These are phyloP conservation scores for Iodosphaeria phyllophila DNA, from an alignment of 2,329 filamentous ascomycete species.

Conservation along the genomic window DNA sequence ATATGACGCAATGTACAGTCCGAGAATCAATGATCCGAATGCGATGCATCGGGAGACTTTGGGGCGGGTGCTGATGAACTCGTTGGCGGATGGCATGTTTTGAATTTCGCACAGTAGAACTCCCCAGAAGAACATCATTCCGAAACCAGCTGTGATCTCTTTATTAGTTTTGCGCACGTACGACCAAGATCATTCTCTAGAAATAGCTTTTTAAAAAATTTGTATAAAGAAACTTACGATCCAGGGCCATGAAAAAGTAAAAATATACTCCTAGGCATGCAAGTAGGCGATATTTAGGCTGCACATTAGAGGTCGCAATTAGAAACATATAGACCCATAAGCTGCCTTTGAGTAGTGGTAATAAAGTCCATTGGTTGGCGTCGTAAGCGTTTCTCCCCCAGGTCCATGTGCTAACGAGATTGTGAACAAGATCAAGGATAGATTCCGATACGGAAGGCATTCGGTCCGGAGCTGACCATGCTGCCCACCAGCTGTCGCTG, in stretches of 20 bases:
- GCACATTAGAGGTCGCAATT: slow-evolving; percentile 28
- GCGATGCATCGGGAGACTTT: slow-evolving; percentile 24
- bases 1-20: slow-evolving; percentile 39
- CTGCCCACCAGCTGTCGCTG: slow-evolving; percentile 41
- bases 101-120: slow-evolving; percentile 42
- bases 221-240: slow-evolving; percentile 15
- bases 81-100: slow-evolving; percentile 24
- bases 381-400: slow-evolving; percentile 31
- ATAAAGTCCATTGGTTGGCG: slow-evolving; percentile 37
- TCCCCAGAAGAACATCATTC: slow-evolving; percentile 42
- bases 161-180: too few species aligned
- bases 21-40: slow-evolving; percentile 27
- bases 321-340: slow-evolving; percentile 35
- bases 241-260: slow-evolving; percentile 24
- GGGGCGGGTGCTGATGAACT: slow-evolving; percentile 25
- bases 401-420: slow-evolving; percentile 32
- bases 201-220: too few species aligned
- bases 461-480: slow-evolving; percentile 23
- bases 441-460: slow-evolving; percentile 20
- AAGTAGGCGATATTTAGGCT: slow-evolving; percentile 28
- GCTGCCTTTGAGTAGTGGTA: slow-evolving; percentile 33
- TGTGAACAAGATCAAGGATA: slow-evolving; percentile 22
- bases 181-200: too few species aligned
- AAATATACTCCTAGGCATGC: slow-evolving; percentile 24
- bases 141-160: slow-evolving; percentile 22